These are phyloP conservation scores for Knufia fluminis DNA, from an alignment of 2,329 filamentous ascomycete genomes.

Conservation along the genomic window DNA sequence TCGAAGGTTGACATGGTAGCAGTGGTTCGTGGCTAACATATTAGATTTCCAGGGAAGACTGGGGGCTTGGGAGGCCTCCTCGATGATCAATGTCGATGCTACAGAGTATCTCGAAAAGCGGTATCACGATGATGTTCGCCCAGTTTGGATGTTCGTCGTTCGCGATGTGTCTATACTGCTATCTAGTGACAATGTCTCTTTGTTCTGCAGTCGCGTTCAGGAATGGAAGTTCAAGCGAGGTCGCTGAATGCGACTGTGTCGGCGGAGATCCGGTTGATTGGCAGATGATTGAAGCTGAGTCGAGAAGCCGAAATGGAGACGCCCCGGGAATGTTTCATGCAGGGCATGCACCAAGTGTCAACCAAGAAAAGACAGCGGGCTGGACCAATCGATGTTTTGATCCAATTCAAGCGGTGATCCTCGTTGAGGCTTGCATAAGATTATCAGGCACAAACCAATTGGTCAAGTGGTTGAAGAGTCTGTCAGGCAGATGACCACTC, in stretches of 20 bases:
- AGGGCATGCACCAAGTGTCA: constrained; percentile 1
- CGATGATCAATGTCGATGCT: not conserved
- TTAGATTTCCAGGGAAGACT: not conserved
- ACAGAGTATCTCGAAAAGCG: no score
- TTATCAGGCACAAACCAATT: constrained; percentile 4
- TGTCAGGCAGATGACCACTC: constrained; percentile 6
- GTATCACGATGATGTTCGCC: no score
- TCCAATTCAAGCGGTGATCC: not conserved
- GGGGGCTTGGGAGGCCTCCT: not conserved
- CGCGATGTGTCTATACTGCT: no score
- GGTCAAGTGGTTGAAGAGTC: not conserved
- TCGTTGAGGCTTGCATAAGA: constrained; percentile 2
- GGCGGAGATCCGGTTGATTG: not conserved
- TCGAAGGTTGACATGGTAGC: constrained; percentile 65
- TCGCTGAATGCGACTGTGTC: no score
- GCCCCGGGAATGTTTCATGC: constrained; percentile 8
- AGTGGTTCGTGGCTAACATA: not conserved
- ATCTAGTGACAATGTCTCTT: no score
- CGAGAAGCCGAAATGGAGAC: not conserved
- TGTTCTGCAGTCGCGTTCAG: no score
- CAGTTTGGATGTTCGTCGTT: no score
- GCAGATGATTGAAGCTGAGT: not conserved
- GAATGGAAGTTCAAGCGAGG: no score
- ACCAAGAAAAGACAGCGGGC: not conserved
- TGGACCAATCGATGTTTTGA: not conserved